phyloP scores from a whole-genome alignment of 352 stramenopile genomes.

The Globisporangium emineosum region DNA sequence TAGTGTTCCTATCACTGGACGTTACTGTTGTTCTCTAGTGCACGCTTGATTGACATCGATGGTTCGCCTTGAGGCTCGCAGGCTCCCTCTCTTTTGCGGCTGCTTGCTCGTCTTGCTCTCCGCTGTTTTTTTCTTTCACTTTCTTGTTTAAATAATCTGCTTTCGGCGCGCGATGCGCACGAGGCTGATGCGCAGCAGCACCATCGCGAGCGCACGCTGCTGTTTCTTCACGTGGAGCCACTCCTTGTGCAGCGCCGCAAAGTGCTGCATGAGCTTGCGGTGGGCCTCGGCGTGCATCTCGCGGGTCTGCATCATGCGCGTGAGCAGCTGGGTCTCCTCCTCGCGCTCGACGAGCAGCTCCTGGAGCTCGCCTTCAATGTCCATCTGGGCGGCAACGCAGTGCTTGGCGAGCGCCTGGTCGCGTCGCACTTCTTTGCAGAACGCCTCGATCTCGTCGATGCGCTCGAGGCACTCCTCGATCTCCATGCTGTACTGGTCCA shows the following conservation, averaged over 20 bases:
- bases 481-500: constrained; percentile 20
- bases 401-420: constrained; percentile 18
- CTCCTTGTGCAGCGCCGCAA: constrained; percentile 18
- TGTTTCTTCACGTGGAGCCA: constrained; percentile 24
- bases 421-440: constrained; percentile 16
- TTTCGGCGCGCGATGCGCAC: constrained; percentile 20
- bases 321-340: constrained; percentile 20
- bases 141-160: constrained; percentile 13
- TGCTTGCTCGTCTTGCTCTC: background rate
- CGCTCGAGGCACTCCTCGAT: constrained; percentile 22
- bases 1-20: background rate
- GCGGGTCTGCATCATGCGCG: constrained; percentile 25
- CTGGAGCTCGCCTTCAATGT: constrained; percentile 20
- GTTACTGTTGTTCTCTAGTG: background rate
- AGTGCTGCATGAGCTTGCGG: constrained; percentile 23
- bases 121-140: background rate
- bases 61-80: background rate
- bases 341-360: constrained; percentile 20
- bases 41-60: background rate
- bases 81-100: background rate
- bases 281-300: constrained; percentile 23
- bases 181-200: constrained; percentile 21
- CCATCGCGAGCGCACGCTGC: constrained; percentile 21
- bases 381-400: constrained; percentile 11
- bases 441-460: constrained; percentile 21